These are phyloP conservation scores for Beauveria medogensis DNA, from an alignment of 2,329 filamentous ascomycete species.

Conservation along the genomic window DNA sequence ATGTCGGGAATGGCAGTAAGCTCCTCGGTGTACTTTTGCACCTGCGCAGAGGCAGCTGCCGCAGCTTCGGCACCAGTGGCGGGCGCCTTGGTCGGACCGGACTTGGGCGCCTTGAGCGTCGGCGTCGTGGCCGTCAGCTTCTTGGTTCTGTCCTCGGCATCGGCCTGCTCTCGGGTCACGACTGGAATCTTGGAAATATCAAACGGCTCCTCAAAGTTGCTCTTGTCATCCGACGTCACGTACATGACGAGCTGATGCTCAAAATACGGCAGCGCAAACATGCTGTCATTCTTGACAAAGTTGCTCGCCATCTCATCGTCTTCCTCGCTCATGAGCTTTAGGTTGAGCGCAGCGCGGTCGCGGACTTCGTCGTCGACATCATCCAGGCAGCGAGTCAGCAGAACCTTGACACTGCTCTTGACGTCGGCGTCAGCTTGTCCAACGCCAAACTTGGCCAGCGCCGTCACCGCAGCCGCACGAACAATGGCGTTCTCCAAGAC, in stretches of 20 bases:
- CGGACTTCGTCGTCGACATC: constrained; percentile 97
- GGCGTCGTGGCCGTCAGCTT: constrained; percentile 90
- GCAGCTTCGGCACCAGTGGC: constrained; percentile 63
- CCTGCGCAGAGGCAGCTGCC: constrained; percentile 68
- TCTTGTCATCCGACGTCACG: constrained; percentile 84
- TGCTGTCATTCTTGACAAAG: constrained; percentile 94
- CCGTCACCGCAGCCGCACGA: constrained; percentile 88
- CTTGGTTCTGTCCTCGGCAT: constrained; percentile 93
- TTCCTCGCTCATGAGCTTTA: constrained; percentile 86
- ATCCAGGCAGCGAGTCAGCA: constrained; percentile 88
- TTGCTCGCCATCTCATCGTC: constrained; percentile 77
- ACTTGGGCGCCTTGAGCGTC: constrained; percentile 85
- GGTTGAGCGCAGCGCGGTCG: constrained; percentile 86
- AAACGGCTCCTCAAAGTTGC: constrained; percentile 77
- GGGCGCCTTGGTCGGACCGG: constrained; percentile 65
- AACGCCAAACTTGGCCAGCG: constrained; percentile 93
- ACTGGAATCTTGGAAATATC: constrained; percentile 86
- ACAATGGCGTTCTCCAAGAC: constrained; percentile 96
- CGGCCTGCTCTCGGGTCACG: constrained; percentile 89
- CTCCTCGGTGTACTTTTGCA: constrained; percentile 84
- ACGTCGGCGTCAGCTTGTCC: constrained; percentile 94
- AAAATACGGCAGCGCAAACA: constrained; percentile 90
- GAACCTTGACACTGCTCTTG: constrained; percentile 87
- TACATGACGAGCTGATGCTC: constrained; percentile 98
- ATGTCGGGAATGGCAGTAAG: constrained; percentile 85